Conservation (phyloP, 192 early-diverging fungal species). For the Spizellomyces sp. region DNA sequence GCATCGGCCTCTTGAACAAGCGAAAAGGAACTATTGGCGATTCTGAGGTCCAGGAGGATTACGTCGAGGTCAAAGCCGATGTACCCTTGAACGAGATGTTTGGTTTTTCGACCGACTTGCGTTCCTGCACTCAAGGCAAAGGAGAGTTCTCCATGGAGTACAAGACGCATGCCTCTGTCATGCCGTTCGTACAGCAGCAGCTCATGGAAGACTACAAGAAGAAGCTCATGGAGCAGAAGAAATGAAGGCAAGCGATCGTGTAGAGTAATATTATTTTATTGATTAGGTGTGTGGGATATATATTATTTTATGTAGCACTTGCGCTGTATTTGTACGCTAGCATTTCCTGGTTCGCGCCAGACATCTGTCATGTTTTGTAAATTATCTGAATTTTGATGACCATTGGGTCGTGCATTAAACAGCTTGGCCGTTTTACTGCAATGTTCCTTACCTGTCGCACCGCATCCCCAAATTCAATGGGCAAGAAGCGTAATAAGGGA, state of each 20-base stretch:
- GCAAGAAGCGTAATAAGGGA: conserved; percentile 28
- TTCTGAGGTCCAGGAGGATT: conserved; percentile 90
- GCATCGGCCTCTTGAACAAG: conserved; percentile 93
- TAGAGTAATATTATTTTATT: too few species aligned
- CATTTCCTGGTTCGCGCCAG: conserved; percentile 25
- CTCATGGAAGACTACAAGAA: conserved; percentile 87
- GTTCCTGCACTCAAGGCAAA: conserved; percentile 88
- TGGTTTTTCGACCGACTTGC: conserved; percentile 95
- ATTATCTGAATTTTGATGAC: not conserved
- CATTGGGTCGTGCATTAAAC: not conserved
- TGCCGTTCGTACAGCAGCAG: conserved; percentile 77
- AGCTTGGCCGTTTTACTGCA: too few species aligned
- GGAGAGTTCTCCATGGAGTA: conserved; percentile 99
- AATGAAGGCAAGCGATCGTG: too few species aligned
- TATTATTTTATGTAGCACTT: not conserved
- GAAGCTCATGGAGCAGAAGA: conserved; percentile 4
- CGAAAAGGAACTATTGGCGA: conserved; percentile 95
- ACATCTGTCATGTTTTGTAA: conserved; percentile 7
- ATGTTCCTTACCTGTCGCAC: conserved; percentile 17
- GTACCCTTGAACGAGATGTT: conserved; percentile 99
- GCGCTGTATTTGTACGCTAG: conserved; percentile 7
- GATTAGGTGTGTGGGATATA: too few species aligned
- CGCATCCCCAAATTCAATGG: conserved; percentile 34
- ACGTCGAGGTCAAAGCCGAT: conserved; percentile 80
- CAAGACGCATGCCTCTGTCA: conserved; percentile 76